Base-by-base conservation (phyloP, 2,329 filamentous ascomycete species). In the Lasiodiplodia hormozganensis region DNA sequence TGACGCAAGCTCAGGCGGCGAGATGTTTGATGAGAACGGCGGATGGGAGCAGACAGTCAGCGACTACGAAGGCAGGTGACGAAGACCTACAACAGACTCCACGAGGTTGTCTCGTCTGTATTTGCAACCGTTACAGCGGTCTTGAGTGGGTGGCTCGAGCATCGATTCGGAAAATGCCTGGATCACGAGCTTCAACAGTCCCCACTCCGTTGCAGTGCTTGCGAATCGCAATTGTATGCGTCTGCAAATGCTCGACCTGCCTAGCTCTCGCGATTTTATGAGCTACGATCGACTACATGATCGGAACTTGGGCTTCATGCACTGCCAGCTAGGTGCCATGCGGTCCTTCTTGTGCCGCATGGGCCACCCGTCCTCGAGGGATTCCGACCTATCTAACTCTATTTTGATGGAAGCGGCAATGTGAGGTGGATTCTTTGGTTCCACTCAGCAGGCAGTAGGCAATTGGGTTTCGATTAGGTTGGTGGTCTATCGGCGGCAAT, bases 21-120 rank as follows among this genome's bases (percentile, higher is more conserved):
- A 94, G 75, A 92, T 90, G 71, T 91, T 91, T 68, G 90, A 92
- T 56, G 90, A 87, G 16, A 91, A 94, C 65, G 36, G 58, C 12
- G 54, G 31, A 6, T 67, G 65, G 65, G 65, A 57, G n/a, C 65
- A 67, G n/a, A 58, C 65, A 4, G 38, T 67, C 25, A 67, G 65
- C 21, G 65, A 67, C 54, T 67, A 67, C 53, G 65, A 67, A 14
- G 65, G 64, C n/a, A 43, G 65, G 58, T 49, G 53, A 34, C 16
- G 53, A 51, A 18, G 62, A 47, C 8, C 16, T 21, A 49, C 12
- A 7, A 4, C 57, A 23, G 25, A 25, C 11, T 62, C 11, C 31
- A 34, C 31, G 31, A 7, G 31, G 31, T 43, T 43, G 40, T 5
- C 40, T 43, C 40, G 16, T 43, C 40, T 18, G 16, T 7, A 43